Evolutionary conservation across 108 stramenopile genomes (phyloP), one percentile per base, ranked within the genome.

Genomic region (Nannochloropsis gaditana): DNA sequence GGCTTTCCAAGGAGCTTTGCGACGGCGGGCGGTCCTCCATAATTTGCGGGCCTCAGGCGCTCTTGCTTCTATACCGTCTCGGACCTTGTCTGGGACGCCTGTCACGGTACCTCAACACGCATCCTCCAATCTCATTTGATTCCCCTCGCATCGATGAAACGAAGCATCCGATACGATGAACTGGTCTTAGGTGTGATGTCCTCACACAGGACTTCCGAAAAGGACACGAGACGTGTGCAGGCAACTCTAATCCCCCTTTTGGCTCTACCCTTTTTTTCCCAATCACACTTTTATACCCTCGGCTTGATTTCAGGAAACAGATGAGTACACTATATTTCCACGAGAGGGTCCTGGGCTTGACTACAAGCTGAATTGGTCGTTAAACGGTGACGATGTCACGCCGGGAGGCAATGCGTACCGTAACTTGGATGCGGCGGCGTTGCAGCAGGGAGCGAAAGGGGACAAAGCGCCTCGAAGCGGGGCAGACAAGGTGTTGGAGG

Each of bases 311-410:
- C 8, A 73, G 59, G 59, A 73, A 73, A 73, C 59, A 2, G 59
- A 73, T n/a, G 59, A 73, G n/a, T 73, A 73, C 59, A 73, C n/a
- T 8, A 73, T 73, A 2, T 73, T 73, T n/a, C 59, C 59, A n/a
- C 59, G 59, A 2, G 59, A 73, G 59, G 59, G 5, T 6, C 59
- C 59, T n/a, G 59, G 59, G 19, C 59, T 73, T 15, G 59, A 73
- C 59, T 73, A 73, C 2, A 73, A 73, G 59, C 59, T 73, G 2
- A 73, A 73, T n/a, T 73, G 59, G 59, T 73, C 59, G 59, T 73
- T 73, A n/a, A 73, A 73, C 59, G 59, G 59, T n/a, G 59, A 73
- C 59, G 59, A 73, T 73, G 59, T 73, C 6, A 73, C 59, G n/a
- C 59, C 59, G 59, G 59, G 19, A 15, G 59, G 59, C 6, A 73